Evolutionary conservation across 768 basidiomycete genomes (phyloP).

Genomic region (Polyporus arcularius): DNA sequence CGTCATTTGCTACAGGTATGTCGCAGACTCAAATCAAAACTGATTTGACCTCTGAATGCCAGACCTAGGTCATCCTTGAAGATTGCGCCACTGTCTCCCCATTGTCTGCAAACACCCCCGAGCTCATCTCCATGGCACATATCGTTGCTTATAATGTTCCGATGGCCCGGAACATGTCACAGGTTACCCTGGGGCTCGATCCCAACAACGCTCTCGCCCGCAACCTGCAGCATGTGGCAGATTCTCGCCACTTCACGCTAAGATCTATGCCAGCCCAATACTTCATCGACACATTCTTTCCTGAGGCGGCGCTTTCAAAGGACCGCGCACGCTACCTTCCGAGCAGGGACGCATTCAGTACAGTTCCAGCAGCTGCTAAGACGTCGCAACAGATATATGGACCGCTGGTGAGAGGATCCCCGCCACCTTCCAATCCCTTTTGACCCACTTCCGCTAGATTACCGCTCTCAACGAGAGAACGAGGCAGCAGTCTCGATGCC

Average conservation of each 20-base stretch:
- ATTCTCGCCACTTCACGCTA: neutral
- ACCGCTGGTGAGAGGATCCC: neutral
- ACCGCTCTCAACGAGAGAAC: neutral
- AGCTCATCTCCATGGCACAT: no score
- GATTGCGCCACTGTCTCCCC: no score
- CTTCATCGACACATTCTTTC: conserved; percentile 10
- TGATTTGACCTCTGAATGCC: no score
- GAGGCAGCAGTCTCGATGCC: conserved; percentile 6
- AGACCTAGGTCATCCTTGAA: no score
- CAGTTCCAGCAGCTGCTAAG: neutral
- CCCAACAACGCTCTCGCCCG: no score
- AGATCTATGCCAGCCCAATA: neutral
- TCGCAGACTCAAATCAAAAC: no score
- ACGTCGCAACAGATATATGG: neutral
- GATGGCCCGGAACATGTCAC: no score
- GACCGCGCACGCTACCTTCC: neutral
- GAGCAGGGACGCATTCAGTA: neutral
- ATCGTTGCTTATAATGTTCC: no score
- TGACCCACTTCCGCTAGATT: neutral
- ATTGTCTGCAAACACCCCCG: no score
- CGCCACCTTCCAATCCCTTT: neutral
- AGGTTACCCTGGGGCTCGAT: no score
- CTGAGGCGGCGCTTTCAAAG: neutral
- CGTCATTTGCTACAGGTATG: no score
- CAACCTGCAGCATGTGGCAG: neutral